Evolutionary conservation across 2,329 filamentous ascomycete species (phyloP), one percentile per base, ranked within the genome.

Genomic region (Arthrobotrys iridis): DNA sequence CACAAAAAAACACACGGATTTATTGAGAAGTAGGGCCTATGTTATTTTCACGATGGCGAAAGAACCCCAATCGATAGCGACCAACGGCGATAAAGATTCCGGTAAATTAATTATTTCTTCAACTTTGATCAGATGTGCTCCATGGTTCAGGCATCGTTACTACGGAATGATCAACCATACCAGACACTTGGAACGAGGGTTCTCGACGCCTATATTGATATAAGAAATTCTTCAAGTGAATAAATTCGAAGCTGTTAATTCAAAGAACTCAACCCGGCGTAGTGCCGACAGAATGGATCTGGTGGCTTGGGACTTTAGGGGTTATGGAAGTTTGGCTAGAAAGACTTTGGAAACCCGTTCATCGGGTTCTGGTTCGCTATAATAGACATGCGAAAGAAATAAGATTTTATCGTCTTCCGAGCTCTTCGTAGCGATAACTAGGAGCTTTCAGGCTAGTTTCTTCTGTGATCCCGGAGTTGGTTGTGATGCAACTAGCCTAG

Each of bases 1-100:
- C 26, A 43, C 65, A 4, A 43, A 20, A 20, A 63, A 62, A 18
- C 24, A 55, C 18, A 46, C 64, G 18, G 66, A 22, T 63, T 63
- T 13, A 57, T 46, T 20, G 57, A 57, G 20, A 6, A 37, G 10
- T 24, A 63, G 4, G 20, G 46, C 0, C 46, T 64, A 13, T 11
- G 35, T 6, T 70, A 62, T 37, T 62, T 45, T 28, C 46, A 24
- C 1, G 28, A 33, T 18, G 15, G 35, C 24, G 6, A 5, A 11
- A 18, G 5, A 2, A 24, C 45, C 57, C 22, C n/a, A 58, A 10
- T 57, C 33, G 2, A 43, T 70, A n/a, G 35, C 43, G 20, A 28
- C 41, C 2, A 35, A 66, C 8, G 26, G 24, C 13, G 24, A 13
- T 15, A 22, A 11, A 5, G 4, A 40, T 35, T n/a, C 35, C 26